Evolutionary conservation across 768 basidiomycete genomes (phyloP), one percentile per base, ranked within the genome.

Genomic region (Mycena sanguinolenta): DNA sequence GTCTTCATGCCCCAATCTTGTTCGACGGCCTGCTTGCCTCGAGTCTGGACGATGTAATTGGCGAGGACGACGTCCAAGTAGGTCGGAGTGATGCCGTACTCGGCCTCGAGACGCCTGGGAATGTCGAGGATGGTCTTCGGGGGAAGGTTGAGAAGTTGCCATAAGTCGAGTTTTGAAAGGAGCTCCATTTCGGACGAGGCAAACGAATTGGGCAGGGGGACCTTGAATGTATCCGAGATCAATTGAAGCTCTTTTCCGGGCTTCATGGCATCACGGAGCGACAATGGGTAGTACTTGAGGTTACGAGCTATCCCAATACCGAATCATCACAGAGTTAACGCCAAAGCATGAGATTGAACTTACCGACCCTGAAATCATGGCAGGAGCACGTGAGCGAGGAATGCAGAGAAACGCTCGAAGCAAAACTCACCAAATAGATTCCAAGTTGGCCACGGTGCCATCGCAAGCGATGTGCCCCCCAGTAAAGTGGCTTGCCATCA

Each of bases 211-310:
- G 28, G 28, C 28, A 17, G 14, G 28, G 16, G 53, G 28, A 84
- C 59, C 21, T 71, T 70, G 77, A 86, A 82, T 16, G 70, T 64
- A 23, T 67, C 30, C 1, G 77, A 70, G 36, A 85, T 74, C 55
- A 80, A 84, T 0, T 67, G 58, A 16, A 86, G 79, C 12, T 67
- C 9, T 39, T 39, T 39, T 74, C 79, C 4, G 58, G 50, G 27
- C 66, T 68, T 74, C n/a, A 84, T 81, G 9, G 84, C 82, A 23
- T 60, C 57, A 2, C 66, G 63, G 13, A 86, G 74, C 13, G 85
- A 81, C 2, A 87, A 74, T 1, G 85, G 82, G 69, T 85, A 87
- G 65, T 79, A 86, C 69, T 87, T 87, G 64, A 86, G 75, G 73
- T 86, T 85, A 16, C 85, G 84, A 17, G 85, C 86, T 83, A 73